Percentiles rank a stretch among this genome's conserved stretches.
Conservation (phyloP, 441 rosid genomes). For the Arabidopsis lyrata region DNA sequence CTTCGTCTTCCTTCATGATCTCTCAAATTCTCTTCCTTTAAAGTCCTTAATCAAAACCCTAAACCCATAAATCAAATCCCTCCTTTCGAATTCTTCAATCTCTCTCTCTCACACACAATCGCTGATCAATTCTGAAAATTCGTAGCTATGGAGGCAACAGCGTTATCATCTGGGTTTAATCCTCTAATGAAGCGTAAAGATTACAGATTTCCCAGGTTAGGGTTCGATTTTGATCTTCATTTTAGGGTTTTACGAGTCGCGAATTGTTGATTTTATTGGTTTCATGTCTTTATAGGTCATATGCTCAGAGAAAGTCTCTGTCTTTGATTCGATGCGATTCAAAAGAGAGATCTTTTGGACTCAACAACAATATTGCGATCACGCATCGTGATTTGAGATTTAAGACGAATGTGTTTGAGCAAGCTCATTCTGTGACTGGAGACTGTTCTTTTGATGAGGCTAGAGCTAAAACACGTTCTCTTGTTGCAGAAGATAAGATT, state of each 20-base stretch:
- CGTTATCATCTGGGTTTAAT: slow-evolving; percentile 35
- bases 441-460: slow-evolving; percentile 50
- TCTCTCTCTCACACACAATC: neutral
- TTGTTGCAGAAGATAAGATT: slow-evolving; percentile 63
- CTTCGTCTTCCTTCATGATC: slow-evolving; percentile 18
- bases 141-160: slow-evolving; percentile 37
- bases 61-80: slow-evolving; percentile 19
- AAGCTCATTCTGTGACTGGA: slow-evolving; percentile 54
- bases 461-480: slow-evolving; percentile 46
- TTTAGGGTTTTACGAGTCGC: neutral
- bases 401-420: slow-evolving; percentile 51
- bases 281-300: slow-evolving; percentile 40
- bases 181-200: slow-evolving; percentile 30
- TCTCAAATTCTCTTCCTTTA: slow-evolving; percentile 9
- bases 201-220: slow-evolving; percentile 34
- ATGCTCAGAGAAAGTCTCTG: slow-evolving; percentile 29
- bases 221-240: neutral
- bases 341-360: slow-evolving; percentile 30
- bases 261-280: slow-evolving; percentile 12
- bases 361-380: slow-evolving; percentile 26
- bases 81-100: neutral
- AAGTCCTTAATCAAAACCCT: slow-evolving; percentile 37
- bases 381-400: slow-evolving; percentile 33
- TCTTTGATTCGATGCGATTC: slow-evolving; percentile 39
- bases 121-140: slow-evolving; percentile 7